A percentile compares a stretch with the other conserved stretches of the same genome.
Conservation (phyloP, 2,329 filamentous ascomycete species). For the Monascus ruber region DNA sequence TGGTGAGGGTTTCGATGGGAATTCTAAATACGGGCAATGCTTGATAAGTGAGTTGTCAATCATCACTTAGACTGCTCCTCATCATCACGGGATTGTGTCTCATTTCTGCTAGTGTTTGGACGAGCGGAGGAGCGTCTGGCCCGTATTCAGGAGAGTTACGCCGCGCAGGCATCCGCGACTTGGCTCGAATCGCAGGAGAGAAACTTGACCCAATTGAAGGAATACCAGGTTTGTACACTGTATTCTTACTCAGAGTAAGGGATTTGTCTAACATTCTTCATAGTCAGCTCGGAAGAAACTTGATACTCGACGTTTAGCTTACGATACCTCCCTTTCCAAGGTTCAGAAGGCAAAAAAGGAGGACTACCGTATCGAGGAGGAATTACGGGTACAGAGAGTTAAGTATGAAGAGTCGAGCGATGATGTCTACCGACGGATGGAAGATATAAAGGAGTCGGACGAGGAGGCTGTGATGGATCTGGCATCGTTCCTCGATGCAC, state of each 20-base stretch:
- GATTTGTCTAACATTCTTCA: slow-evolving; percentile 8
- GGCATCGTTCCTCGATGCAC: slow-evolving; percentile 70
- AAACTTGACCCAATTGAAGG: slow-evolving; percentile 88
- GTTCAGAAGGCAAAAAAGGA: slow-evolving; percentile 90
- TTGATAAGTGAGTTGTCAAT: slow-evolving; percentile 49
- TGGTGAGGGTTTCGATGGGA: slow-evolving; percentile 81
- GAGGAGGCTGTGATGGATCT: slow-evolving; percentile 71
- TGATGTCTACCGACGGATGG: slow-evolving; percentile 83
- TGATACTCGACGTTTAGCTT: slow-evolving; percentile 76
- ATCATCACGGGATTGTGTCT: slow-evolving; percentile 1
- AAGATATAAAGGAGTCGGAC: slow-evolving; percentile 91
- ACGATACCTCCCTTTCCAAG: slow-evolving; percentile 80
- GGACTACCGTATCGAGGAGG: slow-evolving; percentile 86
- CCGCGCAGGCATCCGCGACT: slow-evolving; percentile 61
- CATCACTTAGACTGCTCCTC: neutral
- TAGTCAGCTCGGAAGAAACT: slow-evolving; percentile 83
- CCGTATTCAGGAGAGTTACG: slow-evolving; percentile 73
- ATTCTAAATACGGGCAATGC: slow-evolving; percentile 85
- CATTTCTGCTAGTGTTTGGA: slow-evolving; percentile 50
- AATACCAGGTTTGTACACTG: slow-evolving; percentile 64
- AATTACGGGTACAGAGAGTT: slow-evolving; percentile 77
- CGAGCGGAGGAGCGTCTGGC: slow-evolving; percentile 80
- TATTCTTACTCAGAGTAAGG: slow-evolving; percentile 5
- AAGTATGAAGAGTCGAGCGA: slow-evolving; percentile 96
- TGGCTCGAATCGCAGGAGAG: slow-evolving; percentile 91